phyloP scores from a whole-genome alignment of 1,139 yeast genomes.

The Debaryomyces subglobosus region DNA sequence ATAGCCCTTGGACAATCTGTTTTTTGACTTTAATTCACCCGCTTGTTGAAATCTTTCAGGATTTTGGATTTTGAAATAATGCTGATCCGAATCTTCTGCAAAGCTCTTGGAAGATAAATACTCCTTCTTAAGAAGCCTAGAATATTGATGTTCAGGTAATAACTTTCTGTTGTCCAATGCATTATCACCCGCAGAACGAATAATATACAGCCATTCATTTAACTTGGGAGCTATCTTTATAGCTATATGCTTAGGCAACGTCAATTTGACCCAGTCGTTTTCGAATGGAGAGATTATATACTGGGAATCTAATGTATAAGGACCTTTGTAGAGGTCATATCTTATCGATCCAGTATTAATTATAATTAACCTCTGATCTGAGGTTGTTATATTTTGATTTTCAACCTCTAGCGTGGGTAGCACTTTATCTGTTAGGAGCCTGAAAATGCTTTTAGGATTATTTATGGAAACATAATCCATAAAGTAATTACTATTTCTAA shows the following conservation, averaged over 20 bases:
- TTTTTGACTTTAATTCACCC: conserved; percentile 6
- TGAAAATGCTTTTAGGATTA: conserved; percentile 61
- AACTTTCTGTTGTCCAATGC: conserved; percentile 17
- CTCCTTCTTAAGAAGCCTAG: neutral
- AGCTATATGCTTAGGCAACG: conserved; percentile 57
- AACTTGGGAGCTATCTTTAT: conserved; percentile 47
- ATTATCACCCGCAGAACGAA: conserved; percentile 16
- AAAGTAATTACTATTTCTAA: conserved; percentile 60
- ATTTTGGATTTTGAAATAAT: neutral
- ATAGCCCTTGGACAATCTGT: conserved; percentile 59
- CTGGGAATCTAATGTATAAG: conserved; percentile 78
- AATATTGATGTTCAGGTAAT: conserved; percentile 32
- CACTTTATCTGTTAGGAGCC: conserved; percentile 60
- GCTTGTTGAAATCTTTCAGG: neutral
- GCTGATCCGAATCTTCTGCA: neutral
- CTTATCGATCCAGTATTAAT: conserved; percentile 90
- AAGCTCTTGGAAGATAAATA: neutral
- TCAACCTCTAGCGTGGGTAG: conserved; percentile 53
- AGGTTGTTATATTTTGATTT: conserved; percentile 9
- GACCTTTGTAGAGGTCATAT: conserved; percentile 85
- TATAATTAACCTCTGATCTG: conserved; percentile 58
- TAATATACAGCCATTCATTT: conserved; percentile 53
- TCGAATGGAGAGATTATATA: conserved; percentile 86
- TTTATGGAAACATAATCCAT: conserved; percentile 71
- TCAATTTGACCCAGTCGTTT: conserved; percentile 71